phyloP scores from a whole-genome alignment of 768 basidiomycete genomes.

The Termitomyces sp. region DNA sequence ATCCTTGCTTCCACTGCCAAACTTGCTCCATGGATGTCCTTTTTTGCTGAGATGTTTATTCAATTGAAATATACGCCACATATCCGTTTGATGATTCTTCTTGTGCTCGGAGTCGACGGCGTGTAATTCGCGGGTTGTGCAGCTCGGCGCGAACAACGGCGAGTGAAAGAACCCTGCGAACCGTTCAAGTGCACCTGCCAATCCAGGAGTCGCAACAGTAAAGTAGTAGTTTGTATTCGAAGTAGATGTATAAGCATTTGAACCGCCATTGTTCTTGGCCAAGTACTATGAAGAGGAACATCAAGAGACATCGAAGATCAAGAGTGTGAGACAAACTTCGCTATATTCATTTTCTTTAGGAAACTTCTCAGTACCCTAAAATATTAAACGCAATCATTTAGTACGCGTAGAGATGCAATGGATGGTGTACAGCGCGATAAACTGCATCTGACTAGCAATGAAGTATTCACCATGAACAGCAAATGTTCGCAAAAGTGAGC shows the following conservation, averaged over 20 bases:
- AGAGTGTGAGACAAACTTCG: conserved; percentile 41
- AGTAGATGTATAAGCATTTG: conserved; percentile 92
- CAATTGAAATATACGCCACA: conserved; percentile 93
- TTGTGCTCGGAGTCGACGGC: conserved; percentile 97
- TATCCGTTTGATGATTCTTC: conserved; percentile 88
- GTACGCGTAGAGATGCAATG: background rate
- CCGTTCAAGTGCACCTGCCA: conserved; percentile 67
- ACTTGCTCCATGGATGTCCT: conserved; percentile 86
- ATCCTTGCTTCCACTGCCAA: conserved; percentile 81
- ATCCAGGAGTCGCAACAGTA: conserved; percentile 56
- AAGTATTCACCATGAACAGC: conserved; percentile 77
- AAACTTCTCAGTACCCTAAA: conserved; percentile 74
- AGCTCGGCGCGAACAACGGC: conserved; percentile 83
- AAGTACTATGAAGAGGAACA: conserved; percentile 45
- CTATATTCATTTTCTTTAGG: conserved; percentile 94
- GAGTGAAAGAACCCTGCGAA: conserved; percentile 87
- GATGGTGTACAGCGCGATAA: too few relatives aligned
- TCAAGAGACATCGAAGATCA: conserved; percentile 3
- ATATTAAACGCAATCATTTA: background rate
- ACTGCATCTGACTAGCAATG: background rate
- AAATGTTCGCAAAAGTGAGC: conserved; percentile 97
- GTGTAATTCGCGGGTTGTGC: conserved; percentile 85
- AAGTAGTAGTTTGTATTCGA: conserved; percentile 91
- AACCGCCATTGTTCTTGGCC: conserved; percentile 74
- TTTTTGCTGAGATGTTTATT: conserved; percentile 79